Conservation (phyloP, 495 filamentous ascomycete genomes). For the Trichocladium uniseriatum region DNA sequence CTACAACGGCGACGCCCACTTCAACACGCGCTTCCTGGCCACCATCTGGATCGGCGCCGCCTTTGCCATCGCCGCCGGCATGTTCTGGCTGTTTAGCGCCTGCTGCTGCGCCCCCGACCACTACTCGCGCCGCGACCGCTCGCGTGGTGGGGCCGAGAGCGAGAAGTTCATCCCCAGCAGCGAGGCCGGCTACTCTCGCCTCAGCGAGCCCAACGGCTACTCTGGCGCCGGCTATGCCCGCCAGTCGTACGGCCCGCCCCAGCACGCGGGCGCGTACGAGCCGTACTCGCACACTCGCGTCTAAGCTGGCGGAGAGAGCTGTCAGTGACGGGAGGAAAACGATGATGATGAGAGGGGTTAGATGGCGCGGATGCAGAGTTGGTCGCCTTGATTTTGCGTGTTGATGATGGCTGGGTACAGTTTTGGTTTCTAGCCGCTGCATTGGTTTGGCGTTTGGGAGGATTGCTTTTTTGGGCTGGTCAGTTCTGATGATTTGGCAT, state of each 20-base stretch:
- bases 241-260: slow-evolving; percentile 21
- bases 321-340: neutral
- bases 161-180: slow-evolving; percentile 40
- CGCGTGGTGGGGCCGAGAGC: slow-evolving; percentile 9
- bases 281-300: slow-evolving; percentile 41
- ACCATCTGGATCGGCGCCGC: slow-evolving; percentile 69
- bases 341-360: neutral
- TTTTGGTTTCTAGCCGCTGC: slow-evolving; percentile 8
- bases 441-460: slow-evolving; percentile 15
- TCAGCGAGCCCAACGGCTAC: slow-evolving; percentile 30
- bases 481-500: neutral
- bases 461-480: neutral
- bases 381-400: neutral
- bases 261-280: slow-evolving; percentile 40
- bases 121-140: slow-evolving; percentile 17
- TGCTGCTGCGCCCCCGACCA: slow-evolving; percentile 70
- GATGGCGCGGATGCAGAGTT: neutral
- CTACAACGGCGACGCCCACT: slow-evolving; percentile 54
- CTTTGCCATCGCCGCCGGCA: slow-evolving; percentile 58
- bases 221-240: slow-evolving; percentile 19
- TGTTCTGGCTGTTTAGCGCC: slow-evolving; percentile 85
- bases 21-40: slow-evolving; percentile 60
- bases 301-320: slow-evolving; percentile 22
- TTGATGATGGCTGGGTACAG: neutral
- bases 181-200: slow-evolving; percentile 35